A percentile compares a stretch with the other conserved stretches of the same genome.
Conservation (phyloP, 805 yeast genomes). For the Pichia gijzeniarum region DNA sequence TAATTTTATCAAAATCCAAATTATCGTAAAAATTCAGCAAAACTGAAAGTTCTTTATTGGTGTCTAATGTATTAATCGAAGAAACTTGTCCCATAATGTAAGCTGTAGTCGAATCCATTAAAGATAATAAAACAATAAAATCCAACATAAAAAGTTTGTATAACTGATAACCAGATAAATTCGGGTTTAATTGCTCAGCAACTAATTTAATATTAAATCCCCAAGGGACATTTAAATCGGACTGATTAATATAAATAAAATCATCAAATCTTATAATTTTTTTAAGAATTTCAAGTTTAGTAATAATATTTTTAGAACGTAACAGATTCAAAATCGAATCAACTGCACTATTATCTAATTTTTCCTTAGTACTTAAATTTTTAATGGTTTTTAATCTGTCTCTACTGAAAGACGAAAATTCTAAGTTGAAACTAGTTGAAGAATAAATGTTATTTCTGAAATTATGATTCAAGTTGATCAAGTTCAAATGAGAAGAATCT, state of each 20-base stretch:
- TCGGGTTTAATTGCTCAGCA: too few relatives aligned
- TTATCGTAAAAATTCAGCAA: too few relatives aligned
- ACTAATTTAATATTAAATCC: background rate
- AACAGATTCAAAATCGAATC: conserved; percentile 3
- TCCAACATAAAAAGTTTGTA: conserved; percentile 3
- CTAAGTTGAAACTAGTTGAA: background rate
- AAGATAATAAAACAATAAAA: conserved; percentile 4
- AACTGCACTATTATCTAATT: background rate
- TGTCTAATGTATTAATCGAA: too few relatives aligned
- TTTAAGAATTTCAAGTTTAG: conserved; percentile 6
- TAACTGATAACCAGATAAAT: background rate
- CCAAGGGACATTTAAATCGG: background rate
- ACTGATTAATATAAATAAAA: background rate
- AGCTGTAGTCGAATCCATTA: conserved; percentile 3
- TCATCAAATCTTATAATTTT: conserved; percentile 2
- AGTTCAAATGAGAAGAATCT: background rate
- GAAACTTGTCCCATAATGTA: background rate
- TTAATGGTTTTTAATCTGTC: conserved; percentile 1
- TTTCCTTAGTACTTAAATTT: conserved; percentile 1
- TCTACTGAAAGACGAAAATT: background rate
- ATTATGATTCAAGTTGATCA: background rate
- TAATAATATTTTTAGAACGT: background rate
- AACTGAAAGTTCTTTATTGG: background rate
- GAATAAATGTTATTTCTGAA: background rate
- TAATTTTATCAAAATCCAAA: background rate